Percentiles rank a stretch among this genome's conserved stretches.
These are phyloP conservation scores for Phytophthora idaei DNA, from an alignment of 352 stramenopile species.

Conservation along the genomic window DNA sequence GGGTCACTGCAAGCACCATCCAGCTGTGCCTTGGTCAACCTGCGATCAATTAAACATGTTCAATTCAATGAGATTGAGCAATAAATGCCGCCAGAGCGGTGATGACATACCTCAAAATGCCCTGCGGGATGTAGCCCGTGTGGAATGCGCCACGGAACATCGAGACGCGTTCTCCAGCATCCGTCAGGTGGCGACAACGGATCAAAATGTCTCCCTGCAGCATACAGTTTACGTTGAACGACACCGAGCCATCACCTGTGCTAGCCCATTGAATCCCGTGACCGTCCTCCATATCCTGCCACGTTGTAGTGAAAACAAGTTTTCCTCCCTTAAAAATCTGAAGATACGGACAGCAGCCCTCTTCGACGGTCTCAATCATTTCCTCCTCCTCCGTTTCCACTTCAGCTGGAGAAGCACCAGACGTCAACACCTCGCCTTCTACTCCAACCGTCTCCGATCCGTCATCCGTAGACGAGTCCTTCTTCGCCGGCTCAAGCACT, in stretches of 20 bases:
- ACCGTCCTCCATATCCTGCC: slow-evolving; percentile 83
- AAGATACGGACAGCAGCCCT: slow-evolving; percentile 97
- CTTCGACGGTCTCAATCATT: slow-evolving; percentile 65
- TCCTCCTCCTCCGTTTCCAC: slow-evolving; percentile 49
- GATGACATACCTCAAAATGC: slow-evolving; percentile 86
- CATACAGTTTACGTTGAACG: slow-evolving; percentile 95
- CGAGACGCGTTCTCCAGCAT: slow-evolving; percentile 86
- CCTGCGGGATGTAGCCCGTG: slow-evolving; percentile 97
- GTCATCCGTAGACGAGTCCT: slow-evolving; percentile 34
- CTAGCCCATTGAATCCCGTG: slow-evolving; percentile 93
- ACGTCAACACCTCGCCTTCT: slow-evolving; percentile 36
- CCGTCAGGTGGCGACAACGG: slow-evolving; percentile 94
- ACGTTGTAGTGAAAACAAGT: slow-evolving; percentile 95
- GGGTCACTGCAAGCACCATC: slow-evolving; percentile 95
- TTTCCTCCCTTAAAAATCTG: slow-evolving; percentile 98
- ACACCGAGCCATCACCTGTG: slow-evolving; percentile 87
- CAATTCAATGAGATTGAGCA: slow-evolving; percentile 1
- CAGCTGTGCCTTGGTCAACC: slow-evolving; percentile 95
- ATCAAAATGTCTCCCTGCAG: slow-evolving; percentile 98
- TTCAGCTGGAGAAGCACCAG: slow-evolving; percentile 10
- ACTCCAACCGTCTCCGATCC: slow-evolving; percentile 34
- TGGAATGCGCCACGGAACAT: slow-evolving; percentile 99
- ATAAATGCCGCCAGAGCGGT: neutral
- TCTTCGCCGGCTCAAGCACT: slow-evolving; percentile 62
- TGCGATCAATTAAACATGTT: slow-evolving; percentile 23